These are phyloP conservation scores for Phytopythium cucurbitacearum DNA, from an alignment of 352 stramenopile species.

Conservation along the genomic window DNA sequence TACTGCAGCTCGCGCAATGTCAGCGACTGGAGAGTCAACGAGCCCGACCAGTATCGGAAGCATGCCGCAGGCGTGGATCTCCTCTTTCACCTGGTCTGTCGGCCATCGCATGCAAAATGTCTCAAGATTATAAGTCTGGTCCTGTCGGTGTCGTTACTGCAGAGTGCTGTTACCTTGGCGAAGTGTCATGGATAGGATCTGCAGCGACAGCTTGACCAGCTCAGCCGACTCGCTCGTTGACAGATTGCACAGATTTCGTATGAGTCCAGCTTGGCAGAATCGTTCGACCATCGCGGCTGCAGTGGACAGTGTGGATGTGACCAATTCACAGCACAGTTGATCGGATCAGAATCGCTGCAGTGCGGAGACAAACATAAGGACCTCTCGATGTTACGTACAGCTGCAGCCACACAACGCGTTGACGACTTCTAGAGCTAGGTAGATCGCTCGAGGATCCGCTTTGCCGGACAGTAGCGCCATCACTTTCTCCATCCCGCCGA, in stretches of 20 bases:
- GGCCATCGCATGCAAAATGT: no score
- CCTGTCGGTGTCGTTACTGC: not conserved
- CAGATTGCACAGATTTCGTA: constrained; percentile 27
- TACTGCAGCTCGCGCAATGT: constrained; percentile 43
- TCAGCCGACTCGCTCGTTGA: constrained; percentile 23
- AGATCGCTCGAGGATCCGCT: constrained; percentile 10
- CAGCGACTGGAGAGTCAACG: constrained; percentile 24
- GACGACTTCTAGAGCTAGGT: constrained; percentile 50
- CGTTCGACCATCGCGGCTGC: constrained; percentile 32
- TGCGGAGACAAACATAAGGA: no score
- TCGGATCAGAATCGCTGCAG: not conserved
- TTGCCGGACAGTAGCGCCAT: constrained; percentile 31
- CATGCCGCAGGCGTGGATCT: constrained; percentile 24
- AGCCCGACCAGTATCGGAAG: constrained; percentile 40
- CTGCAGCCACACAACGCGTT: constrained; percentile 42
- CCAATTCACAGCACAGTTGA: not conserved
- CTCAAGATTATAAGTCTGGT: no score
- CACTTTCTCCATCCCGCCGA: constrained; percentile 47
- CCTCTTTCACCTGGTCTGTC: constrained; percentile 20
- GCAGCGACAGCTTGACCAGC: constrained; percentile 41
- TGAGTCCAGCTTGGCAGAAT: constrained; percentile 43
- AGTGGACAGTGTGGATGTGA: not conserved
- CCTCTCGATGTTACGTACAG: constrained; percentile 17
- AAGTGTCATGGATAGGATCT: constrained; percentile 45
- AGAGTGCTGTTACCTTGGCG: constrained; percentile 25